Percentiles rank a stretch among this genome's conserved stretches.
Conservation (phyloP, 2,329 filamentous ascomycete genomes). For the Proliferodiscus dingleyae region DNA sequence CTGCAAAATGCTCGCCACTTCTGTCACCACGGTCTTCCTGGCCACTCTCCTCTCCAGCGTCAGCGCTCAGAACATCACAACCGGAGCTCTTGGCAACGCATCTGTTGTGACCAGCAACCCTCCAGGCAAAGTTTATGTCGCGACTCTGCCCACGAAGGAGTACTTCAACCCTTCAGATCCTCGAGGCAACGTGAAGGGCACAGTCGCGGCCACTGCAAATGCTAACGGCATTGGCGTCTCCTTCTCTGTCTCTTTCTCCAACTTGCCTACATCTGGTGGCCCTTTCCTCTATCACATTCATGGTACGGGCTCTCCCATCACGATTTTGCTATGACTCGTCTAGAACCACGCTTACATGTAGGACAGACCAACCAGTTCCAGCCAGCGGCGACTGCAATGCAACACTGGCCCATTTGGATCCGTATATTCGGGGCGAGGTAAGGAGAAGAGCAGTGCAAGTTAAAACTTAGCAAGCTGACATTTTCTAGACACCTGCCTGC, state of each 20-base stretch:
- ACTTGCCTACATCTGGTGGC: slow-evolving; percentile 52
- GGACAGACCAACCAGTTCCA: slow-evolving; percentile 56
- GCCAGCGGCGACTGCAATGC: slow-evolving; percentile 65
- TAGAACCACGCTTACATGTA: no score
- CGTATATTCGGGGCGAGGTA: slow-evolving; percentile 53
- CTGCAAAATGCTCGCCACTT: slow-evolving; percentile 16
- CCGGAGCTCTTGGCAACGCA: slow-evolving; percentile 42
- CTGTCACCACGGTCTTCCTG: slow-evolving; percentile 13
- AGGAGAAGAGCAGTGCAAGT: no score
- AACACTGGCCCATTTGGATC: slow-evolving; percentile 66
- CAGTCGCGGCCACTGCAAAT: slow-evolving; percentile 42
- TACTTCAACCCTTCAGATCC: slow-evolving; percentile 43
- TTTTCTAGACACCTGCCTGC: slow-evolving; percentile 53
- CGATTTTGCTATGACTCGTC: no score
- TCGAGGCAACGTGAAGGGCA: slow-evolving; percentile 52
- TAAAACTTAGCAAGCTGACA: slow-evolving; percentile 8
- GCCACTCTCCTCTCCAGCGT: slow-evolving; percentile 12
- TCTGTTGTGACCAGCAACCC: slow-evolving; percentile 52
- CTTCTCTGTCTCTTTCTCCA: slow-evolving; percentile 51
- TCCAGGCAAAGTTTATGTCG: slow-evolving; percentile 47
- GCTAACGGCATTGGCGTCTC: slow-evolving; percentile 50
- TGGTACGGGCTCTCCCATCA: no score
- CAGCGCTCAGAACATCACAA: slow-evolving; percentile 21
- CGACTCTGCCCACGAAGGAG: slow-evolving; percentile 42
- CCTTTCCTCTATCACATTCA: slow-evolving; percentile 71